Base-by-base conservation (phyloP, 768 basidiomycete genomes). In the Pluteus cervinus region DNA sequence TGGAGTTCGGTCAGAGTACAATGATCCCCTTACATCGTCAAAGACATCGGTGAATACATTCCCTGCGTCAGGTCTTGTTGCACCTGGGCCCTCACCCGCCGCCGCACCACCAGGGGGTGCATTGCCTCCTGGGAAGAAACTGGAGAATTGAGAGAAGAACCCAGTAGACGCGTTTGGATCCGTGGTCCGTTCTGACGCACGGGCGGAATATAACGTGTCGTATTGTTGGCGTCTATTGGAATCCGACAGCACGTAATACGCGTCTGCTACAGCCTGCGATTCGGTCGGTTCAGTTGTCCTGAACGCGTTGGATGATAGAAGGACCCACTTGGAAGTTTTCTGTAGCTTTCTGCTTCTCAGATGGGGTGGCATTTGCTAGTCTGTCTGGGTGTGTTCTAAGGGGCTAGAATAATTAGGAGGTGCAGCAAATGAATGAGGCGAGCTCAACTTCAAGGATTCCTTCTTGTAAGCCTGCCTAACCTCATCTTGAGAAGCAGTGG, bases 181-280 rank as follows among this genome's bases (percentile, higher is more conserved):
- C 14, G 63, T 64, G 9, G 79, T 74, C 36, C 63, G 73, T 47
- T 79, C 76, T 23, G 63, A 53, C 12, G 69, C 45, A 35, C 73
- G 75, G 6, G 76, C 70, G n/a, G 64, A 58, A 52, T 83, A 83
- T 0, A 88, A 59, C 0, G 46, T 46, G 46, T 89, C 87, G 46
- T 89, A 89, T 58, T 89, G 85, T 50, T 58, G 67, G 41, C 82
- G 74, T 40, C 85, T 70, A 29, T 70, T 68, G 4, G 79, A 60
- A 58, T 96, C 89, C 3, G 87, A 90, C 24, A 97, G 75, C 18
- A 93, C 86, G 55, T 88, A 96, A 62, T 94, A 94, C 12, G 91
- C 91, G 58, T 96, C 92, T 37, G 92, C 90, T 45, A 96, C 81
- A 6, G 84, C 79, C 84, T 85, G 53, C 1, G 33, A n/a, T 33